phyloP scores from a whole-genome alignment of 2,329 filamentous ascomycete genomes.

The Pseudogymnoascus sp. region DNA sequence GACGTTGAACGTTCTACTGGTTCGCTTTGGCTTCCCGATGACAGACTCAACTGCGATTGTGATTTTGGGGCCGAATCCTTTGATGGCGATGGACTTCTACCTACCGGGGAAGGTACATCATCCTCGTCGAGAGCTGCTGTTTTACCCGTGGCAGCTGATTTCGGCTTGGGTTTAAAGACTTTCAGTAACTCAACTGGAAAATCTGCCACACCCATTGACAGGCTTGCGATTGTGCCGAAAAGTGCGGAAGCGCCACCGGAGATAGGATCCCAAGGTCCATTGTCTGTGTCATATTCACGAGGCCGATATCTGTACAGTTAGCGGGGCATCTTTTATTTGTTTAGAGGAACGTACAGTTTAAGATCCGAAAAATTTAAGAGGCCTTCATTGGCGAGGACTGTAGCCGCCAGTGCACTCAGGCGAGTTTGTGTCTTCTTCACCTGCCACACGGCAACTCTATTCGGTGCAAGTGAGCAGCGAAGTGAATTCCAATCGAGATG shows the following conservation, averaged over 20 bases:
- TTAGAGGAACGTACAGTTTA: conserved; percentile 51
- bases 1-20: conserved; percentile 14
- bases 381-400: conserved; percentile 56
- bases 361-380: conserved; percentile 61
- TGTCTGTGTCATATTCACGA: conserved; percentile 66
- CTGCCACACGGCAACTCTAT: conserved; percentile 65
- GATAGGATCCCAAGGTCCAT: conserved; percentile 71
- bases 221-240: conserved; percentile 71
- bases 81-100: neutral
- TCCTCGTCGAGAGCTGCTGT: neutral
- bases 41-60: conserved; percentile 14
- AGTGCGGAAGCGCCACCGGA: conserved; percentile 69
- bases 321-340: conserved; percentile 8
- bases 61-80: conserved; percentile 11
- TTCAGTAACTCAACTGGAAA: conserved; percentile 52
- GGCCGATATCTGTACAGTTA: conserved; percentile 41
- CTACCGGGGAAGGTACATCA: neutral
- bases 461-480: conserved; percentile 61
- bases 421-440: conserved; percentile 58
- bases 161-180: conserved; percentile 13
- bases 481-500: conserved; percentile 58
- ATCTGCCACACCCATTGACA: conserved; percentile 77
- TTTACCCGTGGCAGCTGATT: neutral
- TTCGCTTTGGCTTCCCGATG: conserved; percentile 10
- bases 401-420: conserved; percentile 65